A percentile compares a stretch with the other conserved stretches of the same genome.
Conservation (phyloP, 148 eudicot species). For the Chenopodium suecicum region DNA sequence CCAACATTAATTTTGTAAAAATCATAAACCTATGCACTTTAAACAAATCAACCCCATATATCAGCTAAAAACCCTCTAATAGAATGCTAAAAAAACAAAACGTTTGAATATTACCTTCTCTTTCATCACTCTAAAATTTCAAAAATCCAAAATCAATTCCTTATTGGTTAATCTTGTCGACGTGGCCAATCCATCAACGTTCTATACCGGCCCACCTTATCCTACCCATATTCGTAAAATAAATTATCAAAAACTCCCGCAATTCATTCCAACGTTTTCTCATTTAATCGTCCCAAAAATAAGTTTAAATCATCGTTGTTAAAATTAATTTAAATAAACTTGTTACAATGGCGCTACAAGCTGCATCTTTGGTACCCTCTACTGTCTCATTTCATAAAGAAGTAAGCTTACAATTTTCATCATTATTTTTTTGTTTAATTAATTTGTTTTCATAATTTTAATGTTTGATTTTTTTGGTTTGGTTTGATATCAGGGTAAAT, state of each 20-base stretch:
- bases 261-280: neutral
- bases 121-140: neutral
- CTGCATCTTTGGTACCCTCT: constrained; percentile 48
- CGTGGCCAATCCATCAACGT: constrained; percentile 33
- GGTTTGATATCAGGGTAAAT: constrained; percentile 35
- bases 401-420: constrained; percentile 28
- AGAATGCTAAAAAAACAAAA: too few relatives aligned
- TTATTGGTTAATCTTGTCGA: constrained; percentile 20
- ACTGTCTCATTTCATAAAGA: constrained; percentile 48
- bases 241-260: neutral
- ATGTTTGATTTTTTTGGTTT: constrained; percentile 3
- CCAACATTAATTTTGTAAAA: too few relatives aligned
- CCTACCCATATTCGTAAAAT: neutral
- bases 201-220: constrained; percentile 22
- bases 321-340: neutral
- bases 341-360: constrained; percentile 52
- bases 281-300: neutral
- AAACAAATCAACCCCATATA: too few relatives aligned
- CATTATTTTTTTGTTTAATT: neutral
- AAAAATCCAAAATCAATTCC: constrained; percentile 12
- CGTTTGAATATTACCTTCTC: neutral
- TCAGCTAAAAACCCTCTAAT: too few relatives aligned
- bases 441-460: neutral
- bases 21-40: too few relatives aligned
- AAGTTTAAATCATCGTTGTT: neutral